Evolutionary conservation across 2,329 filamentous ascomycete species (phyloP), one percentile per base, ranked within the genome.

Genomic region (Corniculantispora saksenae): DNA sequence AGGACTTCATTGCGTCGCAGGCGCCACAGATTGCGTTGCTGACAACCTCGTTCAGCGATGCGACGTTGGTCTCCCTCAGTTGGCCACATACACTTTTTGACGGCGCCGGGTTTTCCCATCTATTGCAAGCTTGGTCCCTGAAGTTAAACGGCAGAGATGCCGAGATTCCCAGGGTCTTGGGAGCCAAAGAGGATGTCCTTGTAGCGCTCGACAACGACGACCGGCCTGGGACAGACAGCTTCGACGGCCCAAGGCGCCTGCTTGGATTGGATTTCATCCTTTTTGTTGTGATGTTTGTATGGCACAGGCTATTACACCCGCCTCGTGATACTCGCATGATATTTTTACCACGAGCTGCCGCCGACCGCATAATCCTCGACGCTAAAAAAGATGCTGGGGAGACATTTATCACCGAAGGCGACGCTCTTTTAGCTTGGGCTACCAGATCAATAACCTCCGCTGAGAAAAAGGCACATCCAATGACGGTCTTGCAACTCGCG

Each of bases 41-140:
- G 15, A 73, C 84, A 45, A 77, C 79, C 10, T 77, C 77, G 0
- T 85, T 85, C 69, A 70, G 68, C 7, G 79, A 86, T 64, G 78
- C 80, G 0, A 85, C 83, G 0, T 70, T 85, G 0, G 72, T 85
- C 3, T 74, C 75, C 1, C 66, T 85, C 0, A 73, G 73, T 5
- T 83, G 77, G 72, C 77, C 80, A 10, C 83, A 86, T 69, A 79
- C 77, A 0, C 68, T 83, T 3, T 76, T 79, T 57, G 83, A 85
- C 67, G 80, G 74, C 2, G 75, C 81, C 66, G 82, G 80, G 3
- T 74, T 74, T 40, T 68, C 71, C 7, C 76, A 73, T 2, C 71
- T 86, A 10, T 67, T 84, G 1, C 68, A 75, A 1, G 78, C 75
- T 13, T 85, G 83, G 83, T 75, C 73, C 1, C 70, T 76, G 1